These are phyloP conservation scores for Boletus pseudo-olivaceus DNA, from an alignment of 768 basidiomycete species.

Conservation along the genomic window DNA sequence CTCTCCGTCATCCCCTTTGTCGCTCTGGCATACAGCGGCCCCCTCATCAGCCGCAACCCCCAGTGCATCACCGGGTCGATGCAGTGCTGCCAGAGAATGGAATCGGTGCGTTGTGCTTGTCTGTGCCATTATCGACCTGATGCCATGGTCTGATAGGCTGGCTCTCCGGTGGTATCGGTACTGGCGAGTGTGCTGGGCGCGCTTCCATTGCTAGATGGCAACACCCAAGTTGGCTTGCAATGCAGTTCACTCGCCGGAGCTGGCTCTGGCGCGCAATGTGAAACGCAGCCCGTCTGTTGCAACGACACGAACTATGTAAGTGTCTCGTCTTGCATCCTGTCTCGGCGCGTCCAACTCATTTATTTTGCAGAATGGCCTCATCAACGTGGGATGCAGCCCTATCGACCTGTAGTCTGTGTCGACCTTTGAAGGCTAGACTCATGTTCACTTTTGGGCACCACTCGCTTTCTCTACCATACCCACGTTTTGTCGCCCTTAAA, in stretches of 20 bases:
- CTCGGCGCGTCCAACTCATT: neutral
- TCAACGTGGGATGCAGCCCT: slow-evolving; percentile 27
- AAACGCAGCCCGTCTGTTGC: slow-evolving; percentile 24
- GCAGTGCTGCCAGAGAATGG: slow-evolving; percentile 21
- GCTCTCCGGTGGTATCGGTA: neutral
- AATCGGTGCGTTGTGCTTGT: slow-evolving; percentile 15
- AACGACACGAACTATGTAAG: slow-evolving; percentile 16
- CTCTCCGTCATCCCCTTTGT: slow-evolving; percentile 19
- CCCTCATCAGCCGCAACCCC: slow-evolving; percentile 24
- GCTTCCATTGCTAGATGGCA: neutral
- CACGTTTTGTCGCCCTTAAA: slow-evolving; percentile 13
- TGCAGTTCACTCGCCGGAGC: slow-evolving; percentile 22
- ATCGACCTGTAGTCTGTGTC: neutral
- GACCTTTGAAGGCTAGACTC: slow-evolving; percentile 3
- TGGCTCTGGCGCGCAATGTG: slow-evolving; percentile 22
- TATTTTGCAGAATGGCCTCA: slow-evolving; percentile 17
- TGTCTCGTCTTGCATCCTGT: neutral
- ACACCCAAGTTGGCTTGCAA: slow-evolving; percentile 14
- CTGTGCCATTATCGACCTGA: slow-evolving; percentile 4
- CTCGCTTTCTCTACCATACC: slow-evolving; percentile 21
- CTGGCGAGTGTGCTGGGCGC: slow-evolving; percentile 4
- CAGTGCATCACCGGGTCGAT: slow-evolving; percentile 18
- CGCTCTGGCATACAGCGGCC: slow-evolving; percentile 16
- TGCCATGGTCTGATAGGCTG: slow-evolving; percentile 4
- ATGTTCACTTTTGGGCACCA: neutral